Conservation (phyloP, 805 yeast species). For the Saccharomycopsis microspora region DNA sequence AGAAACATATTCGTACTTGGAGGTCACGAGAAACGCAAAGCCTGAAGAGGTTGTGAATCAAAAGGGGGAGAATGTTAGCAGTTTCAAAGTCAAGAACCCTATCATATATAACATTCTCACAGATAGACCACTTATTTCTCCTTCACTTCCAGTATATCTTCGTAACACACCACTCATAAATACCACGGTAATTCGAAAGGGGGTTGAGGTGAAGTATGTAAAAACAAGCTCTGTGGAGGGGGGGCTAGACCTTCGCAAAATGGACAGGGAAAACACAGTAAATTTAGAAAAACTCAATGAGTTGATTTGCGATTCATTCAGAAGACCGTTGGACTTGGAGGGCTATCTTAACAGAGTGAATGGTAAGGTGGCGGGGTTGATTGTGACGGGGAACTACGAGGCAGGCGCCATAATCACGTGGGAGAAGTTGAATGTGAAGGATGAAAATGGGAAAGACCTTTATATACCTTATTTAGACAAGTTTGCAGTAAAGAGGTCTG, state of each 20-base stretch:
- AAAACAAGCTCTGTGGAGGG: constrained; percentile 18
- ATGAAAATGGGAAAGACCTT: constrained; percentile 19
- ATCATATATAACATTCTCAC: constrained; percentile 82
- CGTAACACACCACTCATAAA: constrained; percentile 48
- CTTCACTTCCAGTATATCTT: constrained; percentile 70
- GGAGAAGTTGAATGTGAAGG: constrained; percentile 35
- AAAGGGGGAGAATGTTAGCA: constrained; percentile 17
- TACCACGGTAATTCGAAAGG: constrained; percentile 73
- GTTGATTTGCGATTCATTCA: constrained; percentile 73
- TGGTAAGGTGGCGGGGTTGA: constrained; percentile 57
- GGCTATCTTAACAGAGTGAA: constrained; percentile 60
- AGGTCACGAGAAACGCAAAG: not conserved
- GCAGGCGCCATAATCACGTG: constrained; percentile 91
- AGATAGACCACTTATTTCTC: constrained; percentile 81
- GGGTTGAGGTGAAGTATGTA: constrained; percentile 33
- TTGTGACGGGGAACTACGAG: constrained; percentile 88
- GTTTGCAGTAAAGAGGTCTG: constrained; percentile 73
- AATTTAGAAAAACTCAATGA: constrained; percentile 45
- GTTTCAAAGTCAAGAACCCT: constrained; percentile 53
- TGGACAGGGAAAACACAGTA: constrained; percentile 28
- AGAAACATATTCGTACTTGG: constrained; percentile 3
- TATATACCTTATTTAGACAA: constrained; percentile 77
- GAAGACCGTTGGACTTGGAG: constrained; percentile 49
- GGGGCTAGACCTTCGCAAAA: constrained; percentile 31
- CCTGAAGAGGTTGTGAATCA: constrained; percentile 19